Base-by-base conservation (phyloP, 176 grass and related monocot genomes). In the Rhynchospora tenuis region DNA sequence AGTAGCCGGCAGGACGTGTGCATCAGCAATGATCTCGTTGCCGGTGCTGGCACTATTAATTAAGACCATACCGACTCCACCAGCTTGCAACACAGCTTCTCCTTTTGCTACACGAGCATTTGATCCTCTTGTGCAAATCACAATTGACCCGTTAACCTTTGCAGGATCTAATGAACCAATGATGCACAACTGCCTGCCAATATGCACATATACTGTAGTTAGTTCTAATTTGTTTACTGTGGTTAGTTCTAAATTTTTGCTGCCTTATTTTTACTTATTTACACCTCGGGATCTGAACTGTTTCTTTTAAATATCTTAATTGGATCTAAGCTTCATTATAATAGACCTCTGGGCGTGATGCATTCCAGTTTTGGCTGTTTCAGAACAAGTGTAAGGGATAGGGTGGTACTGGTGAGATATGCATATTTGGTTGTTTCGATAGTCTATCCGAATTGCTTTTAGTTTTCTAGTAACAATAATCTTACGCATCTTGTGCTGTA, bases 91-190 rank as follows among this genome's bases (percentile, higher is more conserved):
- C 10, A 97, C 86, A 3, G 58, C 42, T 71, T 90, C 89, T 15
- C 91, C 87, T 69, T 91, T 97, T 28, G 88, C 84, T 14, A 87
- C 86, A 46, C 82, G 78, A 9, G 65, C 5, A 27, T 2, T 84
- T 9, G 0, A 44, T 33, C 94, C 94, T 67, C 78, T 83, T 31
- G 88, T 1, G 78, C 91, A 97, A 66, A 90, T 91, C 27, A 97
- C 91, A 33, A 97, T 90, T 45, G 86, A 93, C 7, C 88, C 91
- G 1, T 1, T 91, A 28, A 80, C 84, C 86, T 93, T 93, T 7
- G 43, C 72, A 0, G 88, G 61, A 50, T 93, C 91, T 23, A 97
- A 79, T 0, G 91, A 87, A 0, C 79, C 84, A 22, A 88, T 1
- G 8, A 31, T 6, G 78, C 94, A 97, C 58, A 81, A 0, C 44